phyloP scores from a whole-genome alignment of 2,329 filamentous ascomycete genomes.

The Hyphodiscus sp. region DNA sequence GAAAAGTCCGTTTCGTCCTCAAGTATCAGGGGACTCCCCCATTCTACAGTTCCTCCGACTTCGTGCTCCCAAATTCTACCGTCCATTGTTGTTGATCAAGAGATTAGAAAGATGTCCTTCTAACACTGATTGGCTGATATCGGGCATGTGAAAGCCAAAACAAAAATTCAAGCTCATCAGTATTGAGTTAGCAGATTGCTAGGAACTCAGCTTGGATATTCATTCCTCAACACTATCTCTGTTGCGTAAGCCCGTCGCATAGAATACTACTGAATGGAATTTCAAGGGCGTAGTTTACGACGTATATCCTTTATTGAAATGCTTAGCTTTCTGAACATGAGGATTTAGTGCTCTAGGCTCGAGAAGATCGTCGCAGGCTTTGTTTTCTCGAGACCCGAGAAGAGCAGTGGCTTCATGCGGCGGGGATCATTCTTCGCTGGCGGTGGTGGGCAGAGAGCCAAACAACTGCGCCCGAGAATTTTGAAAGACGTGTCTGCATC shows the following conservation, averaged over 20 bases:
- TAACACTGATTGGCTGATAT: background rate
- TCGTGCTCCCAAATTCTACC: background rate
- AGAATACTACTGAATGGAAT: too few relatives aligned
- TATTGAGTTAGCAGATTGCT: too few relatives aligned
- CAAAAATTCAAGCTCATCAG: too few relatives aligned
- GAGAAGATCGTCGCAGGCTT: background rate
- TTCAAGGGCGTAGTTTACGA: too few relatives aligned
- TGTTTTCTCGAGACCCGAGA: background rate
- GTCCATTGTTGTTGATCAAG: background rate
- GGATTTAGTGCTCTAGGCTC: too few relatives aligned
- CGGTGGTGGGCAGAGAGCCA: background rate
- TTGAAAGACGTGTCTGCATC: background rate
- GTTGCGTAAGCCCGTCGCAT: too few relatives aligned
- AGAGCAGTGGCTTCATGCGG: background rate
- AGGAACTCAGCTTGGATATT: too few relatives aligned
- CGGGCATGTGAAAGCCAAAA: too few relatives aligned
- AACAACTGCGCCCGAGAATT: background rate
- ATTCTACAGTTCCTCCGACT: background rate
- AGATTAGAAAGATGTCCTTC: background rate
- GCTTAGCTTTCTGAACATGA: too few relatives aligned
- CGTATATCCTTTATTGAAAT: too few relatives aligned
- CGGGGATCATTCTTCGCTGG: too few relatives aligned
- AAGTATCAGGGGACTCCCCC: conserved; percentile 2
- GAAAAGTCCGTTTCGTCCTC: conserved; percentile 2
- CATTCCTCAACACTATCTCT: too few relatives aligned